phyloP scores from a whole-genome alignment of 2,329 filamentous ascomycete genomes.

The Didymella pinodella region DNA sequence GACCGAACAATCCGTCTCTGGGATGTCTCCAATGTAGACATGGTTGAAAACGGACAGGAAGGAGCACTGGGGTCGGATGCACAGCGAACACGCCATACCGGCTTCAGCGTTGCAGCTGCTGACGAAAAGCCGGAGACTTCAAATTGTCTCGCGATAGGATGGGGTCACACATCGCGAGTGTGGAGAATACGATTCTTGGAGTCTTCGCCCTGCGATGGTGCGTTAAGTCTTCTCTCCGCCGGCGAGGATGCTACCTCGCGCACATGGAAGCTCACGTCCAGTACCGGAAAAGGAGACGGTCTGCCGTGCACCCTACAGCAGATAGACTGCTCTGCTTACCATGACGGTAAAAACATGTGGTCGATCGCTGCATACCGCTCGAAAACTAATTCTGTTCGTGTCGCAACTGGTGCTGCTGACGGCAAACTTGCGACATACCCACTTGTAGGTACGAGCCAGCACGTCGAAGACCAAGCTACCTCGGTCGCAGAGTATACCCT shows the following conservation, averaged over 20 bases:
- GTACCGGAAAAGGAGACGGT: constrained; percentile 1
- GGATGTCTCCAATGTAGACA: constrained; percentile 70
- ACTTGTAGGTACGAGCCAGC: constrained; percentile 13
- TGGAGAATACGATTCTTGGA: constrained; percentile 80
- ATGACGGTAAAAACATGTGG: constrained; percentile 93
- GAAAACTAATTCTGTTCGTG: constrained; percentile 17
- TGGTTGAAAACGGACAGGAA: constrained; percentile 31
- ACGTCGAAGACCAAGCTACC: not conserved
- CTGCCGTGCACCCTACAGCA: constrained; percentile 57
- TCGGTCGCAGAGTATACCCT: constrained; percentile 37
- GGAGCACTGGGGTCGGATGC: constrained; percentile 31
- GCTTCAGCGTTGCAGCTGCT: constrained; percentile 51
- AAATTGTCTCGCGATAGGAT: constrained; percentile 70
- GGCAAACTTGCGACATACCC: constrained; percentile 61
- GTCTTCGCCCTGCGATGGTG: constrained; percentile 48
- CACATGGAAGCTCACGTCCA: constrained; percentile 64
- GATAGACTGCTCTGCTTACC: constrained; percentile 66
- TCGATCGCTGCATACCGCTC: constrained; percentile 52
- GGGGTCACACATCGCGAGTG: constrained; percentile 89
- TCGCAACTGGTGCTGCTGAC: constrained; percentile 76
- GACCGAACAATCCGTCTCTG: constrained; percentile 89
- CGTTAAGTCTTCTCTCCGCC: constrained; percentile 70
- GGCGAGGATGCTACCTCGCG: constrained; percentile 85
- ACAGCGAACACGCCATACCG: constrained; percentile 52
- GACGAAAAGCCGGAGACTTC: constrained; percentile 33